phyloP scores from a whole-genome alignment of 306 rosid genomes.

The Vigna mungo region DNA sequence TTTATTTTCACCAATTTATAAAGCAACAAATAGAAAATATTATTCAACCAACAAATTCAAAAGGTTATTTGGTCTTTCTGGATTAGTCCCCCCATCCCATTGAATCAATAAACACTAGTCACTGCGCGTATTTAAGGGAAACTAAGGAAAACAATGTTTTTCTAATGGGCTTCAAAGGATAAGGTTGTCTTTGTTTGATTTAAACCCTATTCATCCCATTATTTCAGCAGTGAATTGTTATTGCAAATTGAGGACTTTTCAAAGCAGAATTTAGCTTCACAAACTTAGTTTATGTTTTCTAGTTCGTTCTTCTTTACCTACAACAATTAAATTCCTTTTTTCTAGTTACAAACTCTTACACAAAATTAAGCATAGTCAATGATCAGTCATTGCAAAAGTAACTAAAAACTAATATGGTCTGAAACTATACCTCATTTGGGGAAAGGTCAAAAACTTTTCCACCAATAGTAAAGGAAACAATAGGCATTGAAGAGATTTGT shows the following conservation, averaged over 20 bases:
- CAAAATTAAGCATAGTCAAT: not conserved
- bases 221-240: not conserved
- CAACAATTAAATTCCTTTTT: slow-evolving; percentile 5
- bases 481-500: slow-evolving; percentile 71
- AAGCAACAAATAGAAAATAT: not conserved
- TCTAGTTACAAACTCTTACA: not conserved
- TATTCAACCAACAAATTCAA: slow-evolving; percentile 7
- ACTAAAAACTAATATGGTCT: slow-evolving; percentile 33
- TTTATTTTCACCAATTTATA: slow-evolving; percentile 7
- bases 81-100: not conserved
- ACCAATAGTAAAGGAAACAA: slow-evolving; percentile 83
- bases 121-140: not conserved
- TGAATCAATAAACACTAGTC: not conserved
- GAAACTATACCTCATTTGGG: slow-evolving; percentile 70
- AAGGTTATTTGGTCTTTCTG: not conserved
- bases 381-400: slow-evolving; percentile 21
- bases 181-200: not conserved
- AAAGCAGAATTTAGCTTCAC: not conserved
- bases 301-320: not conserved
- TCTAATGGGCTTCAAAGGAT: not conserved
- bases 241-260: not conserved
- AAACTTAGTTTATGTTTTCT: not conserved
- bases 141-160: not conserved
- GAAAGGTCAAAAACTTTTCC: slow-evolving; percentile 65
- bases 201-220: not conserved